A percentile compares a stretch with the other conserved stretches of the same genome.
These are phyloP conservation scores for Beauveria medogensis DNA, from an alignment of 2,329 filamentous ascomycete species.

Conservation along the genomic window DNA sequence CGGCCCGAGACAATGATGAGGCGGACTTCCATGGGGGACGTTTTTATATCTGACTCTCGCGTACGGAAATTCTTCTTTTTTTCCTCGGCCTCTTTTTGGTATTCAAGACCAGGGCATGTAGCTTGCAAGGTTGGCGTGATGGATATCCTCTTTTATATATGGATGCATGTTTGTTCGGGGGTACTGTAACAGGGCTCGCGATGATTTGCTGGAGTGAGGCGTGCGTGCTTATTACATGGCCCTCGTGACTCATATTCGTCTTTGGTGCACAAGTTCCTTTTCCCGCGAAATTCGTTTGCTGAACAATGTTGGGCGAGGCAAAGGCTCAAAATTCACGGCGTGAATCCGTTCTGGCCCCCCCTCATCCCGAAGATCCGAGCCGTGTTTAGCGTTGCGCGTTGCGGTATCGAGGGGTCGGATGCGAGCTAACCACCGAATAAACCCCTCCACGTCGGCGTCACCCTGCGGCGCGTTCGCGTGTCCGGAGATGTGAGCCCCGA, in stretches of 20 bases:
- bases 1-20: slow-evolving; percentile 13
- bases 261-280: no score
- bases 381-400: neutral
- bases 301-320: neutral
- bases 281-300: neutral
- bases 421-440: slow-evolving; percentile 8
- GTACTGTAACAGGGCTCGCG: neutral
- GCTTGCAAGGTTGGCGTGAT: neutral
- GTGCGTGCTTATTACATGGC: neutral
- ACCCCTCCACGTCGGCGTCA: neutral
- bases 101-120: neutral
- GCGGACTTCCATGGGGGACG: slow-evolving; percentile 8
- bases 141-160: slow-evolving; percentile 7
- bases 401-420: slow-evolving; percentile 1
- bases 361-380: neutral
- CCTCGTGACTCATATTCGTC: neutral
- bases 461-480: neutral
- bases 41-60: no score
- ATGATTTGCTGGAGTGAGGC: neutral
- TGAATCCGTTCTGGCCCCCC: neutral
- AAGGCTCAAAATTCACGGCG: neutral
- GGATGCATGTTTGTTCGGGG: neutral
- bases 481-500: neutral
- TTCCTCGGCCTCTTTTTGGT: neutral
- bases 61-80: neutral